These are phyloP conservation scores for Patellifolia procumbens DNA, from an alignment of 179 eudicot species.

Conservation along the genomic window DNA sequence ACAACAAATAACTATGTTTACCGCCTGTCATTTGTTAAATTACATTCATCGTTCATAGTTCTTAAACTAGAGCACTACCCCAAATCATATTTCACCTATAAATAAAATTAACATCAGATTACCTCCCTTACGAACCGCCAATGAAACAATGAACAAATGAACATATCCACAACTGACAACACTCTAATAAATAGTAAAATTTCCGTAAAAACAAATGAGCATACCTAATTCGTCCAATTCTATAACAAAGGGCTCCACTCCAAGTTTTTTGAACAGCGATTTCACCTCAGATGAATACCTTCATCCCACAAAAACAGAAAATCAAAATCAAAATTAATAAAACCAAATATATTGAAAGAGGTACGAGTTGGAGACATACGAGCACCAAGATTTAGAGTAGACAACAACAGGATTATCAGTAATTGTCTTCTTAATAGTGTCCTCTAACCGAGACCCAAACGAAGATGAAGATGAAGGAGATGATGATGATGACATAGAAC, in stretches of 20 bases:
- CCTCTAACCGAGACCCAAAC: constrained; percentile 76
- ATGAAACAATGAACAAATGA: background rate
- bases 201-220: constrained; percentile 3
- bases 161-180: background rate
- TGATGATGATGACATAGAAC: constrained; percentile 29
- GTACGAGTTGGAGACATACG: constrained; percentile 48
- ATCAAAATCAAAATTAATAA: background rate
- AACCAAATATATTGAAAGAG: background rate
- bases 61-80: no score
- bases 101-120: no score
- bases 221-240: constrained; percentile 93
- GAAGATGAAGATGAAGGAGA: constrained; percentile 40
- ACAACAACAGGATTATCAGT: constrained; percentile 81
- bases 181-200: background rate
- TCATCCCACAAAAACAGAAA: constrained; percentile 10
- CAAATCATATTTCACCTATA: no score
- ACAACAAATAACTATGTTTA: no score
- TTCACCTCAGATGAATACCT: constrained; percentile 97
- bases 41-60: no score
- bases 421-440: constrained; percentile 65
- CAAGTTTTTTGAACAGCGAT: constrained; percentile 72
- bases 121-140: background rate
- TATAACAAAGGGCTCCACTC: constrained; percentile 70
- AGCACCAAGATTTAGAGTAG: constrained; percentile 92
- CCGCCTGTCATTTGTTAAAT: no score